These are phyloP conservation scores for Citrullus amarus DNA, from an alignment of 306 rosid species.

Conservation along the genomic window DNA sequence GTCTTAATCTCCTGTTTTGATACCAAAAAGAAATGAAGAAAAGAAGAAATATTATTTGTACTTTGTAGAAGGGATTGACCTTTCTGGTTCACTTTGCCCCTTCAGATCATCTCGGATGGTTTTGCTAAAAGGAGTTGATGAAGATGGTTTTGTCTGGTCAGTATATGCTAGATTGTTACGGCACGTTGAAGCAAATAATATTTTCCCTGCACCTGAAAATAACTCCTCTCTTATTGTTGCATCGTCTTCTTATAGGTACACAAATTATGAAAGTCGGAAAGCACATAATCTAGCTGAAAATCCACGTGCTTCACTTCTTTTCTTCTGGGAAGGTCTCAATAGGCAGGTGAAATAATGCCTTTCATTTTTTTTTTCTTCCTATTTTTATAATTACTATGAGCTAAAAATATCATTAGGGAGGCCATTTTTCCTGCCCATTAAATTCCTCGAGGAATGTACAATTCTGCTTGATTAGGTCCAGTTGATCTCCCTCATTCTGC, in stretches of 20 bases:
- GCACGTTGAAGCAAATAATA: neutral
- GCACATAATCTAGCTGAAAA: constrained; percentile 62
- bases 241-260: constrained; percentile 50
- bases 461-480: neutral
- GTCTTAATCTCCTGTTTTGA: neutral
- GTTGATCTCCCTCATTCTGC: neutral
- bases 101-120: constrained; percentile 87
- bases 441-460: neutral
- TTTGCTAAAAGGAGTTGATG: constrained; percentile 78
- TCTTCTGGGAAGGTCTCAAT: constrained; percentile 81
- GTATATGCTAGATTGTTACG: constrained; percentile 19
- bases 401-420: neutral
- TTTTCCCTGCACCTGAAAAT: constrained; percentile 10
- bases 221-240: constrained; percentile 14
- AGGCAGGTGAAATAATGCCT: constrained; percentile 42
- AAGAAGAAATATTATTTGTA: neutral
- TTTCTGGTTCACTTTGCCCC: constrained; percentile 20
- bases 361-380: neutral
- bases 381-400: neutral
- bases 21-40: neutral
- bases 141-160: constrained; percentile 88
- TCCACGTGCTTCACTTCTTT: constrained; percentile 79
- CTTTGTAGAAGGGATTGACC: neutral
- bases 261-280: constrained; percentile 86
- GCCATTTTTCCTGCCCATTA: neutral